A percentile compares a stretch with the other conserved stretches of the same genome.
These are phyloP conservation scores for Fusarium burgessii DNA, from an alignment of 2,329 filamentous ascomycete genomes.

Conservation along the genomic window DNA sequence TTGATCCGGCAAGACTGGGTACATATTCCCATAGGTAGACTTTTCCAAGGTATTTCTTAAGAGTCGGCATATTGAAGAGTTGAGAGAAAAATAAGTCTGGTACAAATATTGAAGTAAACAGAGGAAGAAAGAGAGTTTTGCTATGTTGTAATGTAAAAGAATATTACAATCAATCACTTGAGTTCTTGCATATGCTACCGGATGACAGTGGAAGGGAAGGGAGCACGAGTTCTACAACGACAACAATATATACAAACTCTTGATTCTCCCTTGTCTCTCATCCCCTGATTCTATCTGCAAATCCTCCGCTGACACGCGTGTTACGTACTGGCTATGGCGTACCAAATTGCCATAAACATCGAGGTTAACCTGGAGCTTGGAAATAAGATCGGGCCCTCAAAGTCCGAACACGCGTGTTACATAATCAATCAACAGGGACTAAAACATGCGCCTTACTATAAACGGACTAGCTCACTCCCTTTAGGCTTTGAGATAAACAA, in stretches of 20 bases:
- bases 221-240: not conserved
- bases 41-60: conserved; percentile 14
- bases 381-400: not conserved
- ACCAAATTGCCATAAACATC: not conserved
- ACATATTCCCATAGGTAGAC: conserved; percentile 47
- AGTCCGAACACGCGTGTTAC: conserved; percentile 33
- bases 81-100: not conserved
- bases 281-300: accelerated
- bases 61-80: not conserved
- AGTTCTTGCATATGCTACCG: no score
- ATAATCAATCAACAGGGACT: not conserved
- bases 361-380: not conserved
- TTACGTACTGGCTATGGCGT: not conserved
- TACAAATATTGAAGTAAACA: no score
- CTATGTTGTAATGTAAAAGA: no score
- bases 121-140: no score
- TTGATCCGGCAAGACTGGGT: conserved; percentile 59
- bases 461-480: accelerated
- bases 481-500: not conserved
- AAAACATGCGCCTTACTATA: accelerated
- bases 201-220: no score
- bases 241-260: not conserved
- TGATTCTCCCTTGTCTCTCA: accelerated
- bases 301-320: conserved; percentile 32
- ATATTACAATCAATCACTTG: no score